A percentile compares a stretch with the other conserved stretches of the same genome.
These are phyloP conservation scores for Dimargaris xerosporica DNA, from an alignment of 192 early-diverging fungal species.

Conservation along the genomic window DNA sequence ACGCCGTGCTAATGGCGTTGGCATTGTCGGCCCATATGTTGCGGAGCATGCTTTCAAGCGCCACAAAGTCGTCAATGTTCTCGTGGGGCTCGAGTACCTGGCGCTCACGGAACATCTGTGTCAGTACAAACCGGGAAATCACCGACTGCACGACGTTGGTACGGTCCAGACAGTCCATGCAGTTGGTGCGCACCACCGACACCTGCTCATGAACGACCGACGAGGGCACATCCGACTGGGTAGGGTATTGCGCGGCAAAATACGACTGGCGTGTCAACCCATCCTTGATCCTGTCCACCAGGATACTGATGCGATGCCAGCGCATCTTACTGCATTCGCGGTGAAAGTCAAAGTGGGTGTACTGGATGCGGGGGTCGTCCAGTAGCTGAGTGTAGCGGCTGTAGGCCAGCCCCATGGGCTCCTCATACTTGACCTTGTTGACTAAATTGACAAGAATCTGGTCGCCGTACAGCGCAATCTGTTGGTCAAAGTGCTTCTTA, in stretches of 20 bases:
- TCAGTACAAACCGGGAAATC: slow-evolving; percentile 58
- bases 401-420: slow-evolving; percentile 69
- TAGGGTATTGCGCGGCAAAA: slow-evolving; percentile 16
- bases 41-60: slow-evolving; percentile 63
- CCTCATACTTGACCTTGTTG: slow-evolving; percentile 88
- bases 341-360: slow-evolving; percentile 97
- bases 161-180: slow-evolving; percentile 98
- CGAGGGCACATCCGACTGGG: neutral
- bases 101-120: slow-evolving; percentile 51
- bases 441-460: slow-evolving; percentile 86
- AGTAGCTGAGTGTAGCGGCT: slow-evolving; percentile 39
- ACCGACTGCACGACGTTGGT: slow-evolving; percentile 97
- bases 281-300: slow-evolving; percentile 62
- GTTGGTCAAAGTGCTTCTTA: slow-evolving; percentile 14
- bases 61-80: slow-evolving; percentile 40
- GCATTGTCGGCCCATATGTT: slow-evolving; percentile 98
- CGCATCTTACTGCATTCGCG: slow-evolving; percentile 90
- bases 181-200: slow-evolving; percentile 87
- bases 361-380: slow-evolving; percentile 41
- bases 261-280: slow-evolving; percentile 45
- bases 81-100: slow-evolving; percentile 46
- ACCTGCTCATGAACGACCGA: slow-evolving; percentile 30
- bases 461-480: slow-evolving; percentile 50
- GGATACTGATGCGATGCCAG: slow-evolving; percentile 73
- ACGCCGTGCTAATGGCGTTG: slow-evolving; percentile 75